Conservation (phyloP, 176 grass and related monocot species). For the Eremochloa ophiuroides region DNA sequence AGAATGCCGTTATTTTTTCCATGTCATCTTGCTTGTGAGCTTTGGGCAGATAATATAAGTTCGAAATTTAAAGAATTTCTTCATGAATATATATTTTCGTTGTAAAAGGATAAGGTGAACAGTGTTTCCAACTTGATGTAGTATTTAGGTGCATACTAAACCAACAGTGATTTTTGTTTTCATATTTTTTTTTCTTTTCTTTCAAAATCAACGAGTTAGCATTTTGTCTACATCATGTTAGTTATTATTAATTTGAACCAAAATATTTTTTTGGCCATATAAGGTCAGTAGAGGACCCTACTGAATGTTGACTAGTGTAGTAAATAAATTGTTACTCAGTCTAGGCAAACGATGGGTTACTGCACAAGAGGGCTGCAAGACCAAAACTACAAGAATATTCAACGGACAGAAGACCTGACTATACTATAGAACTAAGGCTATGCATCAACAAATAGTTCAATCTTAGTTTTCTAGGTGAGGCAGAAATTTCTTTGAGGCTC, state of each 20-base stretch:
- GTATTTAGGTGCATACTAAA: constrained; percentile 10
- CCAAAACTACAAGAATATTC: background rate
- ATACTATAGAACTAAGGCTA: background rate
- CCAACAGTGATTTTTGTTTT: background rate
- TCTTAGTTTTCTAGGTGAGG: background rate
- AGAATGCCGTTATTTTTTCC: constrained; percentile 6
- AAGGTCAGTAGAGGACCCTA: background rate
- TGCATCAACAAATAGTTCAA: background rate
- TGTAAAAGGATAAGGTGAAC: background rate
- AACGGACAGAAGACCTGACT: background rate
- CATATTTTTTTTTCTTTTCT: background rate
- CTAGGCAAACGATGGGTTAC: background rate
- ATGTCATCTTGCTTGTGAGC: background rate
- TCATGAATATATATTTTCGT: background rate
- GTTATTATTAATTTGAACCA: constrained; percentile 3
- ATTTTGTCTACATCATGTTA: background rate
- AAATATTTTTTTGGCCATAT: background rate
- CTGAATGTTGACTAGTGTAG: background rate
- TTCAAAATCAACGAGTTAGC: background rate
- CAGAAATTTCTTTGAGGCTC: background rate
- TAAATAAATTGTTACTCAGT: background rate
- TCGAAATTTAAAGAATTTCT: constrained; percentile 8
- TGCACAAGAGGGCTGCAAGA: background rate
- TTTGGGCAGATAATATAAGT: constrained; percentile 7
- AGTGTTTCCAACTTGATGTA: background rate